phyloP scores from a whole-genome alignment of 2,329 filamentous ascomycete genomes.

The Verticillium nubilum region DNA sequence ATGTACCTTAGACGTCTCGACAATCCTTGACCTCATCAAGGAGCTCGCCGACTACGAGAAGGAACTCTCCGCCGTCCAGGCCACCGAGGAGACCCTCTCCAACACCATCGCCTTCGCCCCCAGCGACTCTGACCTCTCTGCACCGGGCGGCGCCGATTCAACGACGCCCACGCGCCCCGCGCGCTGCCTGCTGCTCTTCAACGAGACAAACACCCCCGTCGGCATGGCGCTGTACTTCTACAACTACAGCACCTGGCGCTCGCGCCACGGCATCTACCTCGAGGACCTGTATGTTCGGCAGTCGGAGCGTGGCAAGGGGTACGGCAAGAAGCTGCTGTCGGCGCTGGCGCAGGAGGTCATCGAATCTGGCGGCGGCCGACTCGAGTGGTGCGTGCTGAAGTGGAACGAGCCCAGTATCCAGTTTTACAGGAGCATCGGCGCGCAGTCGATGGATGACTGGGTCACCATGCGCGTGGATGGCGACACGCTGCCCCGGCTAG shows the following conservation, averaged over 20 bases:
- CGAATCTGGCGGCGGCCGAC: constrained; percentile 63
- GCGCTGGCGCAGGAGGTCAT: constrained; percentile 75
- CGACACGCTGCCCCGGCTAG: constrained; percentile 57
- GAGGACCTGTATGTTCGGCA: constrained; percentile 86
- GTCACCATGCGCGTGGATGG: constrained; percentile 70
- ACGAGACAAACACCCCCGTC: constrained; percentile 42
- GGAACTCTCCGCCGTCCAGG: constrained; percentile 66
- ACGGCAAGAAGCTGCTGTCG: constrained; percentile 70
- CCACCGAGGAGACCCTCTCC: constrained; percentile 68
- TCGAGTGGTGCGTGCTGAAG: constrained; percentile 89
- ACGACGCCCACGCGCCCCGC: constrained; percentile 58
- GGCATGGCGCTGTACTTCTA: constrained; percentile 91
- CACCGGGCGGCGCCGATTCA: constrained; percentile 38
- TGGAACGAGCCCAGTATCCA: constrained; percentile 89
- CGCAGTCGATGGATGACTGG: constrained; percentile 64
- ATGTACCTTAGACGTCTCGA: constrained; percentile 64
- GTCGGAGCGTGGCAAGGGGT: constrained; percentile 66
- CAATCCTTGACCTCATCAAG: constrained; percentile 76
- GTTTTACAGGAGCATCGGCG: constrained; percentile 75
- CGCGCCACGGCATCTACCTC: constrained; percentile 83
- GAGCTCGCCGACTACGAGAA: constrained; percentile 88
- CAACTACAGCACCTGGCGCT: constrained; percentile 92
- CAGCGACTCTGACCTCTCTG: constrained; percentile 31
- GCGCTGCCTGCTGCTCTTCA: constrained; percentile 66
- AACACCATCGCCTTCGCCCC: constrained; percentile 74